A percentile compares a stretch with the other conserved stretches of the same genome.
Evolutionary conservation across 1,139 yeast genomes (phyloP).

Genomic region (Pichia norvegensis): DNA sequence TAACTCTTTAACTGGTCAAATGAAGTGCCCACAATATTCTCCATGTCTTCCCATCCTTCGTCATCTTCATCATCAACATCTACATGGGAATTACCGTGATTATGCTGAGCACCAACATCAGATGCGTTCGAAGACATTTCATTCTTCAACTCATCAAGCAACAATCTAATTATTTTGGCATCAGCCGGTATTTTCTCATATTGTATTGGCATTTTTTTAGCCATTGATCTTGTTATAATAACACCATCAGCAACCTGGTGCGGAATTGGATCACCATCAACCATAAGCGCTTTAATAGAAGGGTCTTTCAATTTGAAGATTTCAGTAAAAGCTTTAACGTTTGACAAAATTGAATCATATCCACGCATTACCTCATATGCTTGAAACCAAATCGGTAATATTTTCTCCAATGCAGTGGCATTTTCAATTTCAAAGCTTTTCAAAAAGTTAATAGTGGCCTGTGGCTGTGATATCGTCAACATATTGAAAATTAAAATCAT

Average conservation of each 20-base stretch:
- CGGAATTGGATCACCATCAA: slow-evolving; percentile 72
- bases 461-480: slow-evolving; percentile 53
- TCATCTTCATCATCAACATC: slow-evolving; percentile 37
- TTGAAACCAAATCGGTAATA: slow-evolving; percentile 72
- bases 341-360: slow-evolving; percentile 60
- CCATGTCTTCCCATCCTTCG: slow-evolving; percentile 82
- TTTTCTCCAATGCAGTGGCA: slow-evolving; percentile 37
- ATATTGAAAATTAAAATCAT: slow-evolving; percentile 70
- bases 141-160: slow-evolving; percentile 60
- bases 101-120: slow-evolving; percentile 13
- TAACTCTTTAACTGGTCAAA: slow-evolving; percentile 53
- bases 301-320: slow-evolving; percentile 54
- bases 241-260: slow-evolving; percentile 42
- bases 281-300: slow-evolving; percentile 44
- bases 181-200: slow-evolving; percentile 63
- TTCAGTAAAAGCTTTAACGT: slow-evolving; percentile 62
- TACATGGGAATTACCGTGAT: slow-evolving; percentile 28
- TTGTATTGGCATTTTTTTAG: slow-evolving; percentile 55
- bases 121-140: slow-evolving; percentile 43
- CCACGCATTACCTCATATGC: slow-evolving; percentile 80
- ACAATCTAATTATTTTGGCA: slow-evolving; percentile 62
- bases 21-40: slow-evolving; percentile 53
- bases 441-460: slow-evolving; percentile 55
- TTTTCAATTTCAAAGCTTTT: slow-evolving; percentile 34
- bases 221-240: slow-evolving; percentile 80